Conservation (phyloP, 208 protist genomes). For the Naegleria fowleri region DNA sequence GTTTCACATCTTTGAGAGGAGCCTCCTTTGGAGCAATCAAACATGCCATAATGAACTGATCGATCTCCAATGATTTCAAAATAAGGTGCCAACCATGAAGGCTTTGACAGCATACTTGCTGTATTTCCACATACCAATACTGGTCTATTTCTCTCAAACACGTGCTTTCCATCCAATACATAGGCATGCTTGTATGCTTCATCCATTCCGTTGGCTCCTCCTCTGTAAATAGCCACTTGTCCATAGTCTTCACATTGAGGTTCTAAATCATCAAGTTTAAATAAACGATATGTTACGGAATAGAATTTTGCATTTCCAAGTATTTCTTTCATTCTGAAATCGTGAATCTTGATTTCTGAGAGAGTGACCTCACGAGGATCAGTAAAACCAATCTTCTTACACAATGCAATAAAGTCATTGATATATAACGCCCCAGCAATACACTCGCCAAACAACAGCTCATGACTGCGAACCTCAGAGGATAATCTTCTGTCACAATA, state of each 20-base stretch:
- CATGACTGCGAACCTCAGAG: slow-evolving; percentile 35
- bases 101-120: slow-evolving; percentile 38
- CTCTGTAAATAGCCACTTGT: slow-evolving; percentile 50
- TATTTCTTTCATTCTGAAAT: slow-evolving; percentile 5
- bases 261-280: slow-evolving; percentile 51
- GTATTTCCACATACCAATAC: slow-evolving; percentile 49
- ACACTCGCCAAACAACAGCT: slow-evolving; percentile 53
- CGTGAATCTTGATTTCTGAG: slow-evolving; percentile 10
- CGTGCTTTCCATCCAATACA: slow-evolving; percentile 46
- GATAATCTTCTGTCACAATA: slow-evolving; percentile 49
- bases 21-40: background rate
- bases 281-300: slow-evolving; percentile 52
- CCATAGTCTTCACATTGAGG: slow-evolving; percentile 53
- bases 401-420: slow-evolving; percentile 49
- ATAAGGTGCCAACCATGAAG: slow-evolving; percentile 34
- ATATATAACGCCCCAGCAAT: slow-evolving; percentile 52
- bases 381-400: slow-evolving; percentile 41
- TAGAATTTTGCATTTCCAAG: slow-evolving; percentile 45
- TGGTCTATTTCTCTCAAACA: slow-evolving; percentile 38
- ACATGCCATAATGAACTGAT: slow-evolving; percentile 10
- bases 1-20: background rate
- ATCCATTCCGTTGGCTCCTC: slow-evolving; percentile 30
- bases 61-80: slow-evolving; percentile 28
- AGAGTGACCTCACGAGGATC: slow-evolving; percentile 39
- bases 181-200: slow-evolving; percentile 33